phyloP scores from a whole-genome alignment of 2,329 filamentous ascomycete genomes.

The Monosporascus sp. region DNA sequence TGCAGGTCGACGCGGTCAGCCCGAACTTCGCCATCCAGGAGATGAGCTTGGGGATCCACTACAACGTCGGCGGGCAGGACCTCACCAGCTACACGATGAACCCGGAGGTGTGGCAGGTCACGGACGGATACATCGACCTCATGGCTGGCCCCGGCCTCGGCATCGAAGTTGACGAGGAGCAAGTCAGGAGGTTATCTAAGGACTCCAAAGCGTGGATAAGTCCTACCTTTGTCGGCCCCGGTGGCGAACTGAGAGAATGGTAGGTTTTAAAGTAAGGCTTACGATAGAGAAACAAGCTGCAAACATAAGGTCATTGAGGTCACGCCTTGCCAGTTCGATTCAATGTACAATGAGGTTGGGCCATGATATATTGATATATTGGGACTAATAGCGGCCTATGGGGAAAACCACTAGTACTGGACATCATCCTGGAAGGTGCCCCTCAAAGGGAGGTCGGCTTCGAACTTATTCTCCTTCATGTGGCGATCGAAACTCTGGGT shows the following conservation, averaged over 20 bases:
- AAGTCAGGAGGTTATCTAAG: constrained; percentile 54
- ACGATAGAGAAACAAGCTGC: no score
- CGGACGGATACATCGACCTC: constrained; percentile 60
- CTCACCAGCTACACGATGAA: constrained; percentile 63
- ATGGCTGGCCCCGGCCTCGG: constrained; percentile 59
- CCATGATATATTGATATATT: no score
- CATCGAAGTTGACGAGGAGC: constrained; percentile 67
- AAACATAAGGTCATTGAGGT: no score
- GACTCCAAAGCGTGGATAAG: constrained; percentile 60
- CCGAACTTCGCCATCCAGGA: constrained; percentile 71
- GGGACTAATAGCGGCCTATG: no score
- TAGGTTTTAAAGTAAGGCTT: constrained; percentile 26
- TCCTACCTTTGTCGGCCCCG: constrained; percentile 63
- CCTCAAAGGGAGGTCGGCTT: constrained; percentile 28
- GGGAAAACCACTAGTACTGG: constrained; percentile 9
- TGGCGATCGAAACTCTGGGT: constrained; percentile 37
- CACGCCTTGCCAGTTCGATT: no score
- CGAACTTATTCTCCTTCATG: constrained; percentile 35
- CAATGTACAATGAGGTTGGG: no score
- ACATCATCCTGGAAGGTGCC: constrained; percentile 25
- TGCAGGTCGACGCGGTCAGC: constrained; percentile 59
- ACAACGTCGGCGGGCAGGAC: constrained; percentile 64
- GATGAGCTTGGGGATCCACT: constrained; percentile 77
- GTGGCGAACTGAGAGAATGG: constrained; percentile 65
- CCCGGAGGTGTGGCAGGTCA: constrained; percentile 59